Conservation (phyloP, 306 rosid genomes). For the Notholithocarpus densiflorus region DNA sequence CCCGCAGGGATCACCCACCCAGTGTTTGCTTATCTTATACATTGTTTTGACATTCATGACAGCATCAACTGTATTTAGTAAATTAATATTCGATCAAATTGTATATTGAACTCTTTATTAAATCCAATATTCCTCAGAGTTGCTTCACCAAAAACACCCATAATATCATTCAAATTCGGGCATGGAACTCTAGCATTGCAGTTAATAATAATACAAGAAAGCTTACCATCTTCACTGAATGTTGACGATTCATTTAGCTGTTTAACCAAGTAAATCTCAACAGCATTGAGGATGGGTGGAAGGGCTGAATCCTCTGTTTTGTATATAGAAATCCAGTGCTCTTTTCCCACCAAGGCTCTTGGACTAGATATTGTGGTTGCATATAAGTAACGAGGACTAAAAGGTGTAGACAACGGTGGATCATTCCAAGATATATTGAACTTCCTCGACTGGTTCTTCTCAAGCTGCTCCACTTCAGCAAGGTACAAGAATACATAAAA, state of each 20-base stretch:
- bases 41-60: constrained; percentile 32
- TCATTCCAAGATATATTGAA: constrained; percentile 63
- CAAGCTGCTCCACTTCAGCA: constrained; percentile 52
- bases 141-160: no score
- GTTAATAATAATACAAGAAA: not conserved
- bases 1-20: constrained; percentile 74
- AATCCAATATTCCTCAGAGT: no score
- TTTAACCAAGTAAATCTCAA: constrained; percentile 49
- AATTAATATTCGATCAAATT: no score
- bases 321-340: constrained; percentile 52
- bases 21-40: constrained; percentile 40
- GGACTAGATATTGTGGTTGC: constrained; percentile 34
- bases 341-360: constrained; percentile 46
- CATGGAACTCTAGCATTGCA: no score
- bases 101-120: no score
- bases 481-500: constrained; percentile 53
- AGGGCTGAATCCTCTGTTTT: constrained; percentile 46
- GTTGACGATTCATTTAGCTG: constrained; percentile 38
- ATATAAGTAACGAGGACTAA: constrained; percentile 36
- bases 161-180: no score
- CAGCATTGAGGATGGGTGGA: constrained; percentile 67
- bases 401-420: constrained; percentile 35
- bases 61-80: constrained; percentile 44
- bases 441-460: constrained; percentile 45
- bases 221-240: constrained; percentile 49